phyloP scores from a whole-genome alignment of 805 yeast genomes.

The Nadsonia fulvescens region DNA sequence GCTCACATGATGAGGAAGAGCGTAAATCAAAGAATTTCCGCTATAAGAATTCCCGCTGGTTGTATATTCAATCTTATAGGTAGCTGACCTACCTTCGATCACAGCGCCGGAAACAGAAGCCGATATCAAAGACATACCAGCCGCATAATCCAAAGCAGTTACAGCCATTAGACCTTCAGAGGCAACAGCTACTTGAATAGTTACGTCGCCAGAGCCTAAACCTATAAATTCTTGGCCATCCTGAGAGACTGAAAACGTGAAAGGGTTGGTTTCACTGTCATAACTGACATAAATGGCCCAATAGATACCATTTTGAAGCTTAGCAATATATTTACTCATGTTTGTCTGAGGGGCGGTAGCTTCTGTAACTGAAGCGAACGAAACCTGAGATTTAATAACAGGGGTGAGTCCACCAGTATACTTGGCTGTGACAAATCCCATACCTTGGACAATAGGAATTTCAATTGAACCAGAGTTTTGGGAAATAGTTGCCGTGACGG shows the following conservation, averaged over 20 bases:
- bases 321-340: slow-evolving; percentile 23
- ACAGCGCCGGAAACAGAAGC: slow-evolving; percentile 31
- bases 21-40: slow-evolving; percentile 30
- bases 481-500: slow-evolving; percentile 25
- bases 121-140: slow-evolving; percentile 45
- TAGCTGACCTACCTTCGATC: slow-evolving; percentile 26
- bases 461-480: slow-evolving; percentile 22
- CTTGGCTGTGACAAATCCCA: slow-evolving; percentile 60
- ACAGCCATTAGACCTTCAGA: slow-evolving; percentile 22
- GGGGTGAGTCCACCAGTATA: slow-evolving; percentile 31
- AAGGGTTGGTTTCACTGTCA: slow-evolving; percentile 15
- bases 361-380: slow-evolving; percentile 23
- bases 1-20: slow-evolving; percentile 47
- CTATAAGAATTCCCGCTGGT: slow-evolving; percentile 32
- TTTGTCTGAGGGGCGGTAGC: slow-evolving; percentile 17
- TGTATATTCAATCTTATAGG: slow-evolving; percentile 30
- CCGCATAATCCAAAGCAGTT: slow-evolving; percentile 37
- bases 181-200: slow-evolving; percentile 35
- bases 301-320: slow-evolving; percentile 22
- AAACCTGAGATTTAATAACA: slow-evolving; percentile 27
- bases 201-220: slow-evolving; percentile 21
- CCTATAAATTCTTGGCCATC: slow-evolving; percentile 10
- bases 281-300: slow-evolving; percentile 37
- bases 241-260: no score
- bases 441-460: slow-evolving; percentile 60